Evolutionary conservation across 345 rosid genomes (phyloP).

Genomic region (Murraya koenigii): DNA sequence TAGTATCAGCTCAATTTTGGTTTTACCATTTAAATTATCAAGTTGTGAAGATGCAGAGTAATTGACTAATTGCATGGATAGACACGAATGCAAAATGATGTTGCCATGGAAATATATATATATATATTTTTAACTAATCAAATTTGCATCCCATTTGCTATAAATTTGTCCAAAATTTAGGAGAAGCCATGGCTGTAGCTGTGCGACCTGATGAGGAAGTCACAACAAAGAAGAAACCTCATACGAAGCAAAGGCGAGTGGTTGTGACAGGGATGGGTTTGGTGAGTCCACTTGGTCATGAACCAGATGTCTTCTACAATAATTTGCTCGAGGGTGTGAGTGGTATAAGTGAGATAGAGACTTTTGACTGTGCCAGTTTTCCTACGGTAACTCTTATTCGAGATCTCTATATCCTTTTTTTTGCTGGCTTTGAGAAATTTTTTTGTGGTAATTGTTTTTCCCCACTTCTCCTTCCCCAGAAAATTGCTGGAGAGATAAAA

Average conservation of each 20-base stretch:
- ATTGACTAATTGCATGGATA: not conserved
- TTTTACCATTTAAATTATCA: not conserved
- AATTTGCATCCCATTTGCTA: not conserved
- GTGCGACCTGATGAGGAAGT: constrained; percentile 59
- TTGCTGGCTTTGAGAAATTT: constrained; percentile 12
- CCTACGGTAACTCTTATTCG: constrained; percentile 58
- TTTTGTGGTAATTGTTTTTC: constrained; percentile 9
- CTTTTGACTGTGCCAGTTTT: constrained; percentile 75
- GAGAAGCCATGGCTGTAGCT: constrained; percentile 64
- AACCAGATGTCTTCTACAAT: constrained; percentile 64
- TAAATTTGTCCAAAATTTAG: constrained; percentile 30
- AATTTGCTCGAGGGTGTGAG: constrained; percentile 88
- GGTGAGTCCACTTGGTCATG: constrained; percentile 85
- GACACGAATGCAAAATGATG: not conserved
- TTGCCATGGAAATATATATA: not conserved
- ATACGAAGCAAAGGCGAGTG: constrained; percentile 66
- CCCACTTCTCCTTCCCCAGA: constrained; percentile 34
- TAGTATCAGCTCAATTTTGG: not conserved
- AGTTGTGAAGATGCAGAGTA: not conserved
- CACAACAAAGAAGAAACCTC: constrained; percentile 55
- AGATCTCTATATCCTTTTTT: constrained; percentile 9
- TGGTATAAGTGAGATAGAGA: constrained; percentile 83
- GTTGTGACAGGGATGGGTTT: constrained; percentile 98
- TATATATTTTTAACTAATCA: not conserved
- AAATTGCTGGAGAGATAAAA: constrained; percentile 94